Percentiles rank a stretch among this genome's conserved stretches.
Conservation (phyloP, 805 yeast species). For the Pichia sporocuriosa region DNA sequence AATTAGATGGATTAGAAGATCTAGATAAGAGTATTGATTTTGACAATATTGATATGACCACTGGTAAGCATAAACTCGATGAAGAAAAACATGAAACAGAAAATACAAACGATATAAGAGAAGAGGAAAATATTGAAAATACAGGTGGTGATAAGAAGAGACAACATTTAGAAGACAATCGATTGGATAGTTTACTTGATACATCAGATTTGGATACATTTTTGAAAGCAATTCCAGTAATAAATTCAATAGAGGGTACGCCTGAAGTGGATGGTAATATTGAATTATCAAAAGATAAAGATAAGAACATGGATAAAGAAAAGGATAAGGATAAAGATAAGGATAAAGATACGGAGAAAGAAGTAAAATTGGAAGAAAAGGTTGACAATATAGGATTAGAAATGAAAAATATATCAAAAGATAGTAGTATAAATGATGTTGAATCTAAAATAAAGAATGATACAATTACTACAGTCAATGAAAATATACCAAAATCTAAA, state of each 20-base stretch:
- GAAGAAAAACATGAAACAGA: not conserved
- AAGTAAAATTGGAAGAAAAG: not conserved
- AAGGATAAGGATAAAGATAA: not conserved
- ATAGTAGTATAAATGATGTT: no score
- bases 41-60: not conserved
- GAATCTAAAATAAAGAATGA: no score
- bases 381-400: no score
- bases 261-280: slow-evolving; percentile 10
- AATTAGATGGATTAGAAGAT: no score
- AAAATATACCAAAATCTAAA: not conserved
- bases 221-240: slow-evolving; percentile 1
- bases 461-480: not conserved
- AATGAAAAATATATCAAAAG: no score
- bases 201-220: slow-evolving; percentile 2
- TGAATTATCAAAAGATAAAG: no score
- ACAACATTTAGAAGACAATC: not conserved
- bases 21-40: no score
- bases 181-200: not conserved
- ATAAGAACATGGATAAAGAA: no score
- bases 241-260: slow-evolving; percentile 9
- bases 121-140: not conserved
- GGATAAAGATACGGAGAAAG: not conserved
- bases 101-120: not conserved
- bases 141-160: not conserved
- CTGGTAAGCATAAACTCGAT: not conserved